phyloP scores from a whole-genome alignment of 2,329 filamentous ascomycete species.

The Whalleya microplaca region DNA sequence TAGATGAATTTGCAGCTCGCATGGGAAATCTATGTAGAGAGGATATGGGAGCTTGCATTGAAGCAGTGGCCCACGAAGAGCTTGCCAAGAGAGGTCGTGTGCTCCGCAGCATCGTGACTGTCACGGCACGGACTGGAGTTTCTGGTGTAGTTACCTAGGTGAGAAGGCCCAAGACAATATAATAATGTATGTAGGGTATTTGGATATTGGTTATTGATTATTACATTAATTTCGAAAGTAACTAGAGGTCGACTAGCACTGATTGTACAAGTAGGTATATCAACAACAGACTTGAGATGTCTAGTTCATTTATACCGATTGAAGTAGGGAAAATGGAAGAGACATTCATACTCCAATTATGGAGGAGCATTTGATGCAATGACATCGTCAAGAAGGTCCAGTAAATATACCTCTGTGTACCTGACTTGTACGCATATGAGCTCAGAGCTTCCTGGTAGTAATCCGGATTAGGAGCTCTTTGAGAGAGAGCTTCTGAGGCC shows the following conservation, averaged over 20 bases:
- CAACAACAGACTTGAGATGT: too few relatives aligned
- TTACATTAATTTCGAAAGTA: too few relatives aligned
- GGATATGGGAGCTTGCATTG: conserved; percentile 13
- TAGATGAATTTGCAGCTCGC: conserved; percentile 2
- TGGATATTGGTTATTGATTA: background rate
- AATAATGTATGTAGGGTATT: too few relatives aligned
- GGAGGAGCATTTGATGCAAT: conserved; percentile 22
- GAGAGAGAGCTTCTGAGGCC: background rate
- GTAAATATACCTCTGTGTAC: background rate
- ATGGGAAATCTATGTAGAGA: conserved; percentile 3
- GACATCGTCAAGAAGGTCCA: conserved; percentile 6
- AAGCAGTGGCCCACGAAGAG: conserved; percentile 24
- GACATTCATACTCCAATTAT: background rate
- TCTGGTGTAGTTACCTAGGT: background rate
- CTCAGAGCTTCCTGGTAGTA: too few relatives aligned
- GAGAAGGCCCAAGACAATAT: too few relatives aligned
- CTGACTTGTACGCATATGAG: background rate
- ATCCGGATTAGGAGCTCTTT: background rate
- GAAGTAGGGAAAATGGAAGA: background rate
- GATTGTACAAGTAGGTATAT: background rate
- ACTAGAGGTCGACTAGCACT: too few relatives aligned
- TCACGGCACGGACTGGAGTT: background rate
- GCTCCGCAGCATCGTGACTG: conserved; percentile 34
- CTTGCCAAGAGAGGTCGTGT: conserved; percentile 28
- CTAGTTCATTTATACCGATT: background rate